A percentile compares a stretch with the other conserved stretches of the same genome.
These are phyloP conservation scores for Saccharomycopsis capsularis DNA, from an alignment of 805 yeast genomes.

Conservation along the genomic window DNA sequence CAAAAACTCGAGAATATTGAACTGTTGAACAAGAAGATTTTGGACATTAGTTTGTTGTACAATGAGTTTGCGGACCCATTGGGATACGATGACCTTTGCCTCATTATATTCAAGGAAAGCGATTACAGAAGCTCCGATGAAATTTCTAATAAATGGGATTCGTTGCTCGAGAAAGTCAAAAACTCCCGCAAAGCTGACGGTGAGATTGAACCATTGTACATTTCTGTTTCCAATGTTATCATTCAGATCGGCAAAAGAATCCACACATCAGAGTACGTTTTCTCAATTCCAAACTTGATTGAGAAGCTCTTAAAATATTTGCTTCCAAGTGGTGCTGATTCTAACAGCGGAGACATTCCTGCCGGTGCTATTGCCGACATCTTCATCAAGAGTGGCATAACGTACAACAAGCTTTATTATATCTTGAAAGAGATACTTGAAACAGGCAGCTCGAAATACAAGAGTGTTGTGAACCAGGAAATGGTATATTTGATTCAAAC, in stretches of 20 bases:
- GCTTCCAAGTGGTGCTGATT: slow-evolving; percentile 33
- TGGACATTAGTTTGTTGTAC: slow-evolving; percentile 70
- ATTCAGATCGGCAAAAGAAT: slow-evolving; percentile 55
- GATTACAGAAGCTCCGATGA: slow-evolving; percentile 83
- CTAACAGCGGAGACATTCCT: slow-evolving; percentile 32
- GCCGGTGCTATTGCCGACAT: slow-evolving; percentile 55
- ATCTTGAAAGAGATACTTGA: slow-evolving; percentile 57
- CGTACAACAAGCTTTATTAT: slow-evolving; percentile 59
- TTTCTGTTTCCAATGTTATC: slow-evolving; percentile 22
- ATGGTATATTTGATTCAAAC: slow-evolving; percentile 55
- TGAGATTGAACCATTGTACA: slow-evolving; percentile 21
- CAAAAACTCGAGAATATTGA: slow-evolving; percentile 45
- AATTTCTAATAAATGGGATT: slow-evolving; percentile 73
- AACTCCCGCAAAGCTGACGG: slow-evolving; percentile 25
- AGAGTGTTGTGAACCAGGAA: slow-evolving; percentile 35
- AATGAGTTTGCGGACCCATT: slow-evolving; percentile 83
- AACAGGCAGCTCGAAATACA: slow-evolving; percentile 35
- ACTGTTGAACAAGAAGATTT: slow-evolving; percentile 55
- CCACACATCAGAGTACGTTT: slow-evolving; percentile 64
- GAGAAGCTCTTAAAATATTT: slow-evolving; percentile 57
- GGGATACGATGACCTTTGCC: slow-evolving; percentile 77
- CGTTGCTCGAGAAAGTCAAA: slow-evolving; percentile 49
- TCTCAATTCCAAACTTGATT: slow-evolving; percentile 68
- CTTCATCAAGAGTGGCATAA: slow-evolving; percentile 56
- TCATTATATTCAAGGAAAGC: slow-evolving; percentile 71